phyloP scores from a whole-genome alignment of 805 yeast genomes.

The fission yeast (Schizosaccharomyces pombe) region DNA sequence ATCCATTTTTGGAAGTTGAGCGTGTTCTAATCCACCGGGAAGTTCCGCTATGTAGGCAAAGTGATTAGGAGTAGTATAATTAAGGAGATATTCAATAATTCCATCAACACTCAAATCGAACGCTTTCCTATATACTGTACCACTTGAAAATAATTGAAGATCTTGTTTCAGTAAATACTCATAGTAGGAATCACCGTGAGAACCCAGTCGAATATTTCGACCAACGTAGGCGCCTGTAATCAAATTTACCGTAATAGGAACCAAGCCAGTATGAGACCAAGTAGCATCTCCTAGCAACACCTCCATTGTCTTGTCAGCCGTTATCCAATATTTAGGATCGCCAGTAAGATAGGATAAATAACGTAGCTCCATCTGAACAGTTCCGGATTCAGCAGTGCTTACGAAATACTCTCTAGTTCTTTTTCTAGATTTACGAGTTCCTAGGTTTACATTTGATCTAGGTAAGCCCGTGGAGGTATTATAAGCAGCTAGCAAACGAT shows the following conservation, averaged over 20 bases:
- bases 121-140: slow-evolving; percentile 40
- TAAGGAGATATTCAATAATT: slow-evolving; percentile 41
- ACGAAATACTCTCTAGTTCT: slow-evolving; percentile 37
- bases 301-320: slow-evolving; percentile 49
- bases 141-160: slow-evolving; percentile 44
- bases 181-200: slow-evolving; percentile 82
- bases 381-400: slow-evolving; percentile 74
- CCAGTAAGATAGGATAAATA: slow-evolving; percentile 63
- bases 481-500: slow-evolving; percentile 46
- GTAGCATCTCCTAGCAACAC: slow-evolving; percentile 33
- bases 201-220: slow-evolving; percentile 49
- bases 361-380: slow-evolving; percentile 69
- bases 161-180: slow-evolving; percentile 65
- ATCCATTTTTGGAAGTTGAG: slow-evolving; percentile 57
- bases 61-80: slow-evolving; percentile 35
- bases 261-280: slow-evolving; percentile 38
- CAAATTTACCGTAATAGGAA: slow-evolving; percentile 59
- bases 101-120: slow-evolving; percentile 60
- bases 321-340: slow-evolving; percentile 53
- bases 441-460: slow-evolving; percentile 51
- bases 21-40: slow-evolving; percentile 38
- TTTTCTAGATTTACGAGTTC: slow-evolving; percentile 33
- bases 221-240: slow-evolving; percentile 50
- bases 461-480: slow-evolving; percentile 48
- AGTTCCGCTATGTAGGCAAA: slow-evolving; percentile 57